A percentile compares a stretch with the other conserved stretches of the same genome.
Conservation (phyloP, 352 stramenopile genomes). For the Halophytophthora batemanensis region DNA sequence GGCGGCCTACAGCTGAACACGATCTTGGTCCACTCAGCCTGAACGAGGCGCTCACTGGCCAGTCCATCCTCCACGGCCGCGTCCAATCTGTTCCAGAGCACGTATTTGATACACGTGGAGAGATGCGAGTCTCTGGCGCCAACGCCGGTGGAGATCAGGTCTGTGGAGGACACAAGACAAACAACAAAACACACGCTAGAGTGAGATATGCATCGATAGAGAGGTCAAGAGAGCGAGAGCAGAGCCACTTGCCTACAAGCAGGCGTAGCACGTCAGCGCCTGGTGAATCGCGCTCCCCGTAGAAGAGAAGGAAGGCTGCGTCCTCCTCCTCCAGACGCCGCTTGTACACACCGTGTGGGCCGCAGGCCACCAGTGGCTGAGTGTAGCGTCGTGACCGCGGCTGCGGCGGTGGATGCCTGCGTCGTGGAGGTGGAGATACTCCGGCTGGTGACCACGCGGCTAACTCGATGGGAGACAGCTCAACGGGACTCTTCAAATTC, state of each 20-base stretch:
- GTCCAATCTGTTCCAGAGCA: slow-evolving; percentile 56
- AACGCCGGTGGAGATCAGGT: slow-evolving; percentile 48
- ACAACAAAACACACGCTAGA: slow-evolving; percentile 8
- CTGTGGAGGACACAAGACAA: slow-evolving; percentile 19
- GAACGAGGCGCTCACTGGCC: slow-evolving; percentile 31
- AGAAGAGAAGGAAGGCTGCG: slow-evolving; percentile 67
- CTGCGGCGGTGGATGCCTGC: too few relatives aligned
- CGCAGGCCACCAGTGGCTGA: too few relatives aligned
- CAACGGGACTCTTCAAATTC: too few relatives aligned
- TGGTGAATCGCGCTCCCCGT: slow-evolving; percentile 48
- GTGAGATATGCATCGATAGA: too few relatives aligned
- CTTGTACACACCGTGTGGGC: slow-evolving; percentile 14
- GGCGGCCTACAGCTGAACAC: slow-evolving; percentile 48
- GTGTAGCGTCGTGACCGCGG: too few relatives aligned
- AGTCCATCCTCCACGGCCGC: slow-evolving; percentile 31
- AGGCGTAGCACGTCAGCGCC: slow-evolving; percentile 43
- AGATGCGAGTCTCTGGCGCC: slow-evolving; percentile 26
- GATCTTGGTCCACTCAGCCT: slow-evolving; percentile 83
- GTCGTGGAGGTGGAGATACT: too few relatives aligned
- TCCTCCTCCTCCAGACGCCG: slow-evolving; percentile 57
- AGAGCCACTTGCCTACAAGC: slow-evolving; percentile 48
- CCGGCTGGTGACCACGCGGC: too few relatives aligned
- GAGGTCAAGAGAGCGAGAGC: background rate
- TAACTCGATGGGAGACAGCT: too few relatives aligned
- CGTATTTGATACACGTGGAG: slow-evolving; percentile 39